These are phyloP conservation scores for Conticribra guillardii DNA, from an alignment of 108 stramenopile genomes.

Conservation along the genomic window DNA sequence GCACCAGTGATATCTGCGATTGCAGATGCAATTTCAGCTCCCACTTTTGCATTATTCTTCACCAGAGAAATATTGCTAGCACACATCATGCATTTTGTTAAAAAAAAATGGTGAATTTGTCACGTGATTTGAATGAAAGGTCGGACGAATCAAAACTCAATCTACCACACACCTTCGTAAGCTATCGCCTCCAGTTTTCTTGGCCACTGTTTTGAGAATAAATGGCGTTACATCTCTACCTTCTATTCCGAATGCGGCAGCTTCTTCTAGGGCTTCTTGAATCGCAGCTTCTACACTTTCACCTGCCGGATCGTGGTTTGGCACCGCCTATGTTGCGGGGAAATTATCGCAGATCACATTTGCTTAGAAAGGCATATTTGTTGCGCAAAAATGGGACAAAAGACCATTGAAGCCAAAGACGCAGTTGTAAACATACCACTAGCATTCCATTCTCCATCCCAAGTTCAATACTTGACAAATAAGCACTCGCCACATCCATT, in stretches of 20 bases:
- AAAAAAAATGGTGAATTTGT: no score
- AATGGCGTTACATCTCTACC: constrained; percentile 96
- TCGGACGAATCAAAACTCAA: background rate
- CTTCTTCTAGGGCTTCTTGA: constrained; percentile 76
- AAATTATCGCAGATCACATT: no score
- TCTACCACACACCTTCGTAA: constrained; percentile 49
- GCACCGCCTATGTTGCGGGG: constrained; percentile 91
- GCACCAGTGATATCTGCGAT: constrained; percentile 43
- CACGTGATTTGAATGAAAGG: no score
- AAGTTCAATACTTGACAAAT: constrained; percentile 57
- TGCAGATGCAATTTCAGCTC: constrained; percentile 89
- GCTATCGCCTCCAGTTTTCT: constrained; percentile 78
- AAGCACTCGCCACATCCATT: constrained; percentile 76
- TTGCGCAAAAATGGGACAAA: background rate
- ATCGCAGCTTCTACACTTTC: constrained; percentile 87
- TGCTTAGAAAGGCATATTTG: no score
- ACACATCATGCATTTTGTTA: no score
- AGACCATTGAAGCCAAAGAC: background rate
- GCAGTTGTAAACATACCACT: constrained; percentile 38
- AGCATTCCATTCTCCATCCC: constrained; percentile 82
- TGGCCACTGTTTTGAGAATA: constrained; percentile 81
- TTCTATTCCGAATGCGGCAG: constrained; percentile 56
- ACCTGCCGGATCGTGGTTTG: constrained; percentile 92
- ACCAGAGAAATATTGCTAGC: constrained; percentile 94
- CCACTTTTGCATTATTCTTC: constrained; percentile 87